Conservation (phyloP, 2,329 filamentous ascomycete species). For the Diplodia scrobiculata region DNA sequence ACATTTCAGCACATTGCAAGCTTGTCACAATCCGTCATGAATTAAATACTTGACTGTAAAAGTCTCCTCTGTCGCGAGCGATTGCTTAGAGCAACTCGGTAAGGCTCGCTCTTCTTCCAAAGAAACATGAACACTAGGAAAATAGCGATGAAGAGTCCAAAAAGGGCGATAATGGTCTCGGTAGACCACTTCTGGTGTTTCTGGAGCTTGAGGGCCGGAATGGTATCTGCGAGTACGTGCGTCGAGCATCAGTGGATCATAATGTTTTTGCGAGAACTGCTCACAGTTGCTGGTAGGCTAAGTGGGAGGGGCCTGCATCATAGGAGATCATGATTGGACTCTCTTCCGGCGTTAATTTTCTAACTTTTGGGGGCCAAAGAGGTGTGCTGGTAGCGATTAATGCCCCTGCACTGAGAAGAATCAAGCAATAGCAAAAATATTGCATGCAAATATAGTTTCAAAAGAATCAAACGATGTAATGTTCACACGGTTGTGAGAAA, state of each 20-base stretch:
- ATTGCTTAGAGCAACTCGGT: neutral
- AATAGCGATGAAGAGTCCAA: neutral
- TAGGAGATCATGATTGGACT: neutral
- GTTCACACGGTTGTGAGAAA: too few relatives aligned
- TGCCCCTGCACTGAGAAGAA: neutral
- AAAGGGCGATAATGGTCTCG: neutral
- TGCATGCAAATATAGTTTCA: too few relatives aligned
- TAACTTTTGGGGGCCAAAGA: neutral
- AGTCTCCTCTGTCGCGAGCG: neutral
- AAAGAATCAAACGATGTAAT: too few relatives aligned
- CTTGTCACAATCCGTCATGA: fast-evolving
- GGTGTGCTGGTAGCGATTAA: neutral
- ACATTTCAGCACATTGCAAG: neutral
- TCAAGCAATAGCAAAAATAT: neutral
- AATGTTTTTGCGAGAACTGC: neutral
- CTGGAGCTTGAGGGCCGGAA: neutral
- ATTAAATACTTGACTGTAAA: neutral
- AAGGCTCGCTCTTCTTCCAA: neutral
- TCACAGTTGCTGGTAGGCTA: neutral
- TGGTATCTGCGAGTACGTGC: neutral
- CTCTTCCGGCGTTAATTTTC: neutral
- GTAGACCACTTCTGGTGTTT: neutral
- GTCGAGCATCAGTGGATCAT: neutral
- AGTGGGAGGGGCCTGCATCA: neutral
- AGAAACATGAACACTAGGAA: neutral